Percentiles rank a stretch among this genome's conserved stretches.
phyloP scores from a whole-genome alignment of 2,329 filamentous ascomycete species.

The Endoconidiophora polonica region DNA sequence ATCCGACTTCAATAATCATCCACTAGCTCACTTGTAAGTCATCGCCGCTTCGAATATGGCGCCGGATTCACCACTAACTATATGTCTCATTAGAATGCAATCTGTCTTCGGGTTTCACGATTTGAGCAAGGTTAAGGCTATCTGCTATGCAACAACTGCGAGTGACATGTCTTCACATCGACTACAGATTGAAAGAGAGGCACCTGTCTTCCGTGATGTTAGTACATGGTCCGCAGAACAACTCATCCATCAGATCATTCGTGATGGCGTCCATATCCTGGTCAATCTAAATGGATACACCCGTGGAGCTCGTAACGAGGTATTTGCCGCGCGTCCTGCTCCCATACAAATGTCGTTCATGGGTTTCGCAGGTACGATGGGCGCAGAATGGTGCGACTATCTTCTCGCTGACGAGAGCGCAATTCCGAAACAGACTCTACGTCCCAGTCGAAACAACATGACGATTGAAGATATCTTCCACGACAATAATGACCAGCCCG shows the following conservation, averaged over 20 bases:
- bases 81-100: conserved; percentile 51
- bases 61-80: neutral
- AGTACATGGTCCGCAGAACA: conserved; percentile 73
- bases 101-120: conserved; percentile 92
- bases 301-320: conserved; percentile 86
- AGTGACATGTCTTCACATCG: conserved; percentile 83
- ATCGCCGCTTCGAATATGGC: neutral
- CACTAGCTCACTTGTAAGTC: conserved; percentile 66
- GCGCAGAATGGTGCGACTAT: conserved; percentile 98
- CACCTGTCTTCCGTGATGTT: conserved; percentile 78
- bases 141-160: conserved; percentile 87
- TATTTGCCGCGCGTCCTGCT: conserved; percentile 85
- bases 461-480: conserved; percentile 52
- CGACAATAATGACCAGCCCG: conserved; percentile 49
- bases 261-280: conserved; percentile 81
- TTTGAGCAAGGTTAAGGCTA: conserved; percentile 54
- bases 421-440: conserved; percentile 64
- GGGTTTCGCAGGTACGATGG: conserved; percentile 91
- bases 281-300: conserved; percentile 98
- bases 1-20: conserved; percentile 98
- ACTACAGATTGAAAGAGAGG: conserved; percentile 81
- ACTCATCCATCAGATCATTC: conserved; percentile 69
- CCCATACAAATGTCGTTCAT: conserved; percentile 99
- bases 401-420: conserved; percentile 80
- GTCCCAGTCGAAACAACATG: conserved; percentile 61